phyloP scores from a whole-genome alignment of 1,284 basidiomycete species.

The Rhizopogon parksii region DNA sequence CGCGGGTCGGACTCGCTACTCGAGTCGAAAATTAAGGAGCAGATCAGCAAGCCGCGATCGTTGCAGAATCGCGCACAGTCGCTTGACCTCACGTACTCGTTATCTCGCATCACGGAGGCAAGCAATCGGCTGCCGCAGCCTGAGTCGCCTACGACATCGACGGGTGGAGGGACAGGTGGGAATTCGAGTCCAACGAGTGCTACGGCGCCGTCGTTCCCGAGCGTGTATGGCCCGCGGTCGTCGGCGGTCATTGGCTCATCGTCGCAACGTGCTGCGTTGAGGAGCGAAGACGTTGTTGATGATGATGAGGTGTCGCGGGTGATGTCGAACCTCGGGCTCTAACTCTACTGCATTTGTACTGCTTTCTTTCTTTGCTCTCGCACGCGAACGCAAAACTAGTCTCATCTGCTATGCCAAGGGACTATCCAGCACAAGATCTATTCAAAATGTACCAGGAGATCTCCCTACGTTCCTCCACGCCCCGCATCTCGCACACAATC shows the following conservation, averaged over 20 bases:
- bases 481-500: background rate
- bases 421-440: constrained; percentile 8
- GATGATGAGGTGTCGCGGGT: constrained; percentile 68
- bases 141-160: constrained; percentile 73
- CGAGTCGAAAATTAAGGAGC: constrained; percentile 81
- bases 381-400: background rate
- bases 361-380: background rate
- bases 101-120: constrained; percentile 68
- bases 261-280: constrained; percentile 39
- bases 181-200: constrained; percentile 69
- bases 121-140: constrained; percentile 54
- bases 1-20: constrained; percentile 82
- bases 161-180: constrained; percentile 53
- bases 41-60: constrained; percentile 66
- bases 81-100: constrained; percentile 70
- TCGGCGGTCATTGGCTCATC: constrained; percentile 43
- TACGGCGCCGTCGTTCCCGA: constrained; percentile 74
- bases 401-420: constrained; percentile 1
- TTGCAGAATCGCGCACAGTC: constrained; percentile 76
- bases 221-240: constrained; percentile 63
- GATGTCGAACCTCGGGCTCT: constrained; percentile 72
- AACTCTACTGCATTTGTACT: constrained; percentile 17
- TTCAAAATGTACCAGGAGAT: constrained; percentile 7
- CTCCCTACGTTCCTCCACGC: background rate
- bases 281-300: constrained; percentile 54